Conservation (phyloP, 2,329 filamentous ascomycete species). For the Trichophyton simii region DNA sequence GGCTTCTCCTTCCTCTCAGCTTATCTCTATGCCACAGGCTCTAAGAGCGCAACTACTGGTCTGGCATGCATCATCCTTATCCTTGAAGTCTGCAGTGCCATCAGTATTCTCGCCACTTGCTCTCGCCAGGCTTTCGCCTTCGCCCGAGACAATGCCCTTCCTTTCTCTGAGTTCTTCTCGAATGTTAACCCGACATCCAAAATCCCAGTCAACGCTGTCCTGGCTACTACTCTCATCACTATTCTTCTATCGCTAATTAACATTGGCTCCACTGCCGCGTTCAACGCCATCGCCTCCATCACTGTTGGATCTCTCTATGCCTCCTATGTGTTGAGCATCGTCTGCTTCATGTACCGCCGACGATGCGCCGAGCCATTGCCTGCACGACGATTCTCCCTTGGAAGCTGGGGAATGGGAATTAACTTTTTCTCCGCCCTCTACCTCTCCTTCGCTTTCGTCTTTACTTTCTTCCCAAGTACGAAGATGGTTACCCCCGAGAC, state of each 20-base stretch:
- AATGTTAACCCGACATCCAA: constrained; percentile 14
- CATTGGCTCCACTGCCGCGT: constrained; percentile 29
- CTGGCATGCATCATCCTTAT: constrained; percentile 20
- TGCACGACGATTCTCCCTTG: constrained; percentile 16
- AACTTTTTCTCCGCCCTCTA: constrained; percentile 28
- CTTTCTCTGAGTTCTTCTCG: constrained; percentile 35
- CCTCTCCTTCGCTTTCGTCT: constrained; percentile 21
- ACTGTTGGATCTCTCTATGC: constrained; percentile 27
- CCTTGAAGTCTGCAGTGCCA: constrained; percentile 21
- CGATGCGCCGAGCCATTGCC: constrained; percentile 20
- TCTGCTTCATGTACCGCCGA: constrained; percentile 24
- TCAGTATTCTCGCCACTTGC: constrained; percentile 25
- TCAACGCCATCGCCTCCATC: constrained; percentile 30
- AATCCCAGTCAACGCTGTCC: constrained; percentile 18
- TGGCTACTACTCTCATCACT: constrained; percentile 19
- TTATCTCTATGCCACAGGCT: constrained; percentile 22
- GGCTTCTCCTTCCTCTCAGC: constrained; percentile 28
- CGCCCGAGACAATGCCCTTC: constrained; percentile 44
- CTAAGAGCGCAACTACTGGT: constrained; percentile 17
- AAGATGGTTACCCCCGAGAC: constrained; percentile 23
- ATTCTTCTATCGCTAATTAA: constrained; percentile 25
- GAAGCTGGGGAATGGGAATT: constrained; percentile 19
- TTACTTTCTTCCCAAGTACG: constrained; percentile 24
- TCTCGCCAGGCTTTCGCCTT: constrained; percentile 27
- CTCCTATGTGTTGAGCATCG: constrained; percentile 29